Evolutionary conservation across 1,284 basidiomycete genomes (phyloP).

Genomic region (Inonotus hispidus): DNA sequence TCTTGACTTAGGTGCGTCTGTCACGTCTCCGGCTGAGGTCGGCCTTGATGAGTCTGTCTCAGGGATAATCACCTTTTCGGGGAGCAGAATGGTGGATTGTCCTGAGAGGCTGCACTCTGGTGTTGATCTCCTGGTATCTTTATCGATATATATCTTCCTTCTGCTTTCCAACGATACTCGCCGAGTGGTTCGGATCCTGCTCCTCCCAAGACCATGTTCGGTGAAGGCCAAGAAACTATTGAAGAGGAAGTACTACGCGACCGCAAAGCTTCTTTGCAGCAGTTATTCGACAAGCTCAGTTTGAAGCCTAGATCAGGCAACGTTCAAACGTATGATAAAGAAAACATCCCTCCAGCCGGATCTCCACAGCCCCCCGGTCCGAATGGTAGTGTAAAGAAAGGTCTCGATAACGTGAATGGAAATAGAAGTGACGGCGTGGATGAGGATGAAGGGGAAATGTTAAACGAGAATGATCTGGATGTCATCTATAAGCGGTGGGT

Average conservation of each 20-base stretch:
- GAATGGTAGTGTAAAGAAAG: background rate
- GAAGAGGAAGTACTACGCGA: conserved; percentile 72
- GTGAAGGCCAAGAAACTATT: conserved; percentile 69
- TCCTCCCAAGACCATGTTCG: conserved; percentile 39
- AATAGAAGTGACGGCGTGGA: conserved; percentile 48
- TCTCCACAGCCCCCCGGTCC: background rate
- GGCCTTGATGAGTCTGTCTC: conserved; percentile 5
- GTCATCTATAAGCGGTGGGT: conserved; percentile 75
- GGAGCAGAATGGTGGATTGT: conserved; percentile 65
- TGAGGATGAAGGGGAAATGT: conserved; percentile 68
- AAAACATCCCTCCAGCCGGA: conserved; percentile 8
- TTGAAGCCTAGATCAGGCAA: conserved; percentile 49
- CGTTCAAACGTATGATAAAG: conserved; percentile 24
- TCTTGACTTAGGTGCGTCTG: conserved; percentile 56
- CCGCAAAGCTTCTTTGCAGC: conserved; percentile 63
- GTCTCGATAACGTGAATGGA: conserved; percentile 25
- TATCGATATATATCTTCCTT: conserved; percentile 60
- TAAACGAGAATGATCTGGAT: conserved; percentile 74
- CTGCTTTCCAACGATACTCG: conserved; percentile 47
- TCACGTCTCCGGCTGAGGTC: background rate
- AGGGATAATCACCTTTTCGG: conserved; percentile 60
- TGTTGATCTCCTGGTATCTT: conserved; percentile 62
- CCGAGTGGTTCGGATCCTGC: conserved; percentile 25
- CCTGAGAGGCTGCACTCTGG: conserved; percentile 61
- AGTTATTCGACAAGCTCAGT: conserved; percentile 59